A percentile compares a stretch with the other conserved stretches of the same genome.
Evolutionary conservation across 768 basidiomycete species (phyloP).

Genomic region (Suillus subluteus): DNA sequence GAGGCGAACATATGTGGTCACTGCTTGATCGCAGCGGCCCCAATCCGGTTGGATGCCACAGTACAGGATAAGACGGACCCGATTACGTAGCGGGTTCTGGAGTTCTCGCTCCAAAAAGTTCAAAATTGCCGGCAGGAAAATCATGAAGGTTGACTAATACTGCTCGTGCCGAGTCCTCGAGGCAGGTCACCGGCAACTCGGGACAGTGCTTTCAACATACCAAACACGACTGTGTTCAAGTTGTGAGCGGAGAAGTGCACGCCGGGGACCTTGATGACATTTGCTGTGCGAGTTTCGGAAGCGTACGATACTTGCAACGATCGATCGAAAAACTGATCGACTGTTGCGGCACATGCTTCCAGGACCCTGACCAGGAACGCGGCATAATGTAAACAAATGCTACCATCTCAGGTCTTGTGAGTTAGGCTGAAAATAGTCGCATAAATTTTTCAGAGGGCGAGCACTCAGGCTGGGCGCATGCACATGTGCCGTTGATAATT

Average conservation of each 20-base stretch:
- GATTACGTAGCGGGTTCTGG: conserved; percentile 5
- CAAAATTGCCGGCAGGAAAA: conserved; percentile 8
- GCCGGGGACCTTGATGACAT: neutral
- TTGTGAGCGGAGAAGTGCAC: neutral
- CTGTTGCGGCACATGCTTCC: neutral
- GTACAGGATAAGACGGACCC: neutral
- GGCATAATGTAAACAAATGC: conserved; percentile 4
- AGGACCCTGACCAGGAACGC: conserved; percentile 1
- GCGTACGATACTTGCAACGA: neutral
- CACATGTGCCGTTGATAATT: neutral
- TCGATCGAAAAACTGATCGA: neutral
- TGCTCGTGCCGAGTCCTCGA: conserved; percentile 4
- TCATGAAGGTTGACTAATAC: conserved; percentile 4
- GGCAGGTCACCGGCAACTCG: conserved; percentile 4
- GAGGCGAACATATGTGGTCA: conserved; percentile 3
- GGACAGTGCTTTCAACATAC: conserved; percentile 3
- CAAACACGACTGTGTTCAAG: neutral
- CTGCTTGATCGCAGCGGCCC: conserved; percentile 1
- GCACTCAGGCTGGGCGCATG: neutral
- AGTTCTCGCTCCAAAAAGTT: conserved; percentile 5
- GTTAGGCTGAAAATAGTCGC: neutral
- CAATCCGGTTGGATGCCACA: conserved; percentile 6
- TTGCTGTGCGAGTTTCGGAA: neutral
- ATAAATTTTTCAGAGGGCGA: neutral
- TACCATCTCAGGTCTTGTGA: neutral